Base-by-base conservation (phyloP, 495 filamentous ascomycete species). In the Penicillium riverlandense region DNA sequence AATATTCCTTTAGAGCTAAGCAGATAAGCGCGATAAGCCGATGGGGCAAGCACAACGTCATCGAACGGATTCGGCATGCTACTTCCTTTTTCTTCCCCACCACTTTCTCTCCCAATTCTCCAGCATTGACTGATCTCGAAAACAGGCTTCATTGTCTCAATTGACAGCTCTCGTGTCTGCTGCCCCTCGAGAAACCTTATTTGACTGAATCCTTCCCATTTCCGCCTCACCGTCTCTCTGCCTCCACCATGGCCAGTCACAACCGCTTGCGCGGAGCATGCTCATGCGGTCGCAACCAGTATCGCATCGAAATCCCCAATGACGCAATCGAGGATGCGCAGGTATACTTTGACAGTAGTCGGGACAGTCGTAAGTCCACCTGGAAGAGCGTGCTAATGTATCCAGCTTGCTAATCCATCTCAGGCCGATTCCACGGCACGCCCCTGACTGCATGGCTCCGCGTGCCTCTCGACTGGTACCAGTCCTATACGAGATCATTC, bases 211-310 rank as follows among this genome's bases (percentile, higher is more conserved):
- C 33, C 33, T 30, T 13, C 12, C 12, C 44, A 15, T 38, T 30
- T 37, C 33, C 14, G 39, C 38, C 29, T 35, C 48, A 9, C 37
- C 8, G 34, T 10, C 27, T 13, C 29, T 38, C 13, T 43, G 32
- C 32, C 45, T 45, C 49, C 37, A 54, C 38, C 45, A 65, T 58
- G 58, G 41, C 55, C 45, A 22, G 2, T 22, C 50, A 64, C 42
- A 70, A 72, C 32, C 70, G 67, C 15, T 76, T 96, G 22, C 76
- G 72, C 41, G 89, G 90, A 44, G 74, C 82, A 57, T 96, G 90
- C 65, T 79, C 83, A 22, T 96, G 90, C 62, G 88, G 88, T 34
- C 81, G 90, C 28, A 95, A 91, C 55, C 75, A 81, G 48, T 96
- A 94, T 63, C 71, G 77, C 12, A 78, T 96, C 45, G 62, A 74